A percentile compares a stretch with the other conserved stretches of the same genome.
phyloP scores from a whole-genome alignment of 441 rosid genomes.

The Capsella rubella region DNA sequence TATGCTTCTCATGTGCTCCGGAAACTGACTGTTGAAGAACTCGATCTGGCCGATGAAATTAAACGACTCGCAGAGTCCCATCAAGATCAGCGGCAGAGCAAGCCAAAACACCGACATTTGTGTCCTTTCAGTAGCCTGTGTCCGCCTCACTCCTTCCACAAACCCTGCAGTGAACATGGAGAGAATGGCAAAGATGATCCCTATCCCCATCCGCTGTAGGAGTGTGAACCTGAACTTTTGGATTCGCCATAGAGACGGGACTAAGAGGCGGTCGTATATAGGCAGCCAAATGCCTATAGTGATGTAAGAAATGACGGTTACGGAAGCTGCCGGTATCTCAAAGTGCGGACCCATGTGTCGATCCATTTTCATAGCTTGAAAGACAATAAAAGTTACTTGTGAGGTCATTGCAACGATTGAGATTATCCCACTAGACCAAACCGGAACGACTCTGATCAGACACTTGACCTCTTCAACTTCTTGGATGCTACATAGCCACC shows the following conservation, averaged over 20 bases:
- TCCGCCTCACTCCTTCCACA: slow-evolving; percentile 64
- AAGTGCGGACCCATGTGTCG: slow-evolving; percentile 62
- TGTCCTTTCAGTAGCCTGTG: slow-evolving; percentile 37
- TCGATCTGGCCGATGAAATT: slow-evolving; percentile 76
- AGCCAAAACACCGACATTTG: slow-evolving; percentile 87
- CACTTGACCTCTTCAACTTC: slow-evolving; percentile 89
- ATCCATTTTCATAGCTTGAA: slow-evolving; percentile 85
- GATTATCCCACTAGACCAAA: slow-evolving; percentile 87
- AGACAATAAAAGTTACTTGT: slow-evolving; percentile 75
- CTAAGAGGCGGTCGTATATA: slow-evolving; percentile 68
- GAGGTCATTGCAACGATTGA: slow-evolving; percentile 73
- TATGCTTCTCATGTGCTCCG: slow-evolving; percentile 89
- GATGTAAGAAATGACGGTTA: slow-evolving; percentile 75
- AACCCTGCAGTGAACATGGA: slow-evolving; percentile 82
- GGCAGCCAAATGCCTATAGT: slow-evolving; percentile 54
- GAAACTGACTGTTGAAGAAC: slow-evolving; percentile 89
- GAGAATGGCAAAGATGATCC: slow-evolving; percentile 65
- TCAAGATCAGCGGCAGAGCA: slow-evolving; percentile 72
- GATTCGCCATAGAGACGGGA: slow-evolving; percentile 54
- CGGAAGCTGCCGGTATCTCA: slow-evolving; percentile 79
- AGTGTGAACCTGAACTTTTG: slow-evolving; percentile 56
- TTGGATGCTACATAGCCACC: slow-evolving; percentile 88
- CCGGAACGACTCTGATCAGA: slow-evolving; percentile 77
- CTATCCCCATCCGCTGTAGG: slow-evolving; percentile 82
- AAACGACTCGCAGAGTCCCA: slow-evolving; percentile 87